Conservation (phyloP, 148 eudicot genomes). For the Bassia scoparia region DNA sequence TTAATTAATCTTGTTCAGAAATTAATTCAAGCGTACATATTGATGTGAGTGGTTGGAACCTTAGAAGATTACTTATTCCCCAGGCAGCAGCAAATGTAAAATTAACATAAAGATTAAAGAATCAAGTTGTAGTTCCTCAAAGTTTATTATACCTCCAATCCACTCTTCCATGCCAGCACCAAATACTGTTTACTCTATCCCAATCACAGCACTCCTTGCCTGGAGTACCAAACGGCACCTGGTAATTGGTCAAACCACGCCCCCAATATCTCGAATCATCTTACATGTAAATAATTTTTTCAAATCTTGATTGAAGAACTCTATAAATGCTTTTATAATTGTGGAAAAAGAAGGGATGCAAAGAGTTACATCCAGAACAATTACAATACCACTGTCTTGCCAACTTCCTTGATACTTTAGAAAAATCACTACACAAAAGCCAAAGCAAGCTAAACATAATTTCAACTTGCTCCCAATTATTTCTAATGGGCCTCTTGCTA, state of each 20-base stretch:
- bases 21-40: not conserved
- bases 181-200: constrained; percentile 65
- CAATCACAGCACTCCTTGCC: constrained; percentile 93
- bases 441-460: not conserved
- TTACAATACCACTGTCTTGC: not conserved
- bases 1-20: no score
- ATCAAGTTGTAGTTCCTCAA: not conserved
- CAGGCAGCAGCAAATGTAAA: not conserved
- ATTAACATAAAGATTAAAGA: not conserved
- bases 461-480: not conserved
- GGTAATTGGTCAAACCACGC: constrained; percentile 22
- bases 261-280: not conserved
- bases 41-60: not conserved
- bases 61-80: not conserved
- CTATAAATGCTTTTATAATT: not conserved
- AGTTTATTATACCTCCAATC: constrained; percentile 63
- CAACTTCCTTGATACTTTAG: not conserved
- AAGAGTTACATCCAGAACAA: not conserved
- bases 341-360: not conserved
- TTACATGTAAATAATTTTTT: not conserved
- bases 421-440: not conserved
- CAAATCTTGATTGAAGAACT: not conserved
- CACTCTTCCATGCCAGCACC: constrained; percentile 75
- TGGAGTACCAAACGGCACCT: constrained; percentile 83
- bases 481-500: no score